A percentile compares a stretch with the other conserved stretches of the same genome.
Conservation (phyloP, 805 yeast species). For the Cyberlindnera americana region DNA sequence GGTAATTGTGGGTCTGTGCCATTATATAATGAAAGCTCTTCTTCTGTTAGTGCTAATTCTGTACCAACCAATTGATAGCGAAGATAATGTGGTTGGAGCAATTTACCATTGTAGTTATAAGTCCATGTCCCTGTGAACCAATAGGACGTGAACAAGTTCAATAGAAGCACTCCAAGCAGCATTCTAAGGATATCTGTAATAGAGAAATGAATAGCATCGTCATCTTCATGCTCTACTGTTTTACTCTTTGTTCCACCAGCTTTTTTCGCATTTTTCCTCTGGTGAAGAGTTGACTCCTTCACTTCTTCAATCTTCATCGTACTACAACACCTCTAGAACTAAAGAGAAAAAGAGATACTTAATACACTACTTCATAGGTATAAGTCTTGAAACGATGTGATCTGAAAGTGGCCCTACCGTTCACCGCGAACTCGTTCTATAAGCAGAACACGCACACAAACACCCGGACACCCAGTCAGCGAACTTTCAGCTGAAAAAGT, state of each 20-base stretch:
- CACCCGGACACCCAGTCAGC: too few relatives aligned
- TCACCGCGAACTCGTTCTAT: too few relatives aligned
- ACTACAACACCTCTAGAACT: too few relatives aligned
- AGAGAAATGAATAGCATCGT: constrained; percentile 7
- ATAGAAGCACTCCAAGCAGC: constrained; percentile 18
- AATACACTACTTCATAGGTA: too few relatives aligned
- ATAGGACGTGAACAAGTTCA: constrained; percentile 15
- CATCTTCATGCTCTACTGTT: background rate
- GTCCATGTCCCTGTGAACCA: constrained; percentile 25
- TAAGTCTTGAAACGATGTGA: too few relatives aligned
- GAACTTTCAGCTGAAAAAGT: too few relatives aligned
- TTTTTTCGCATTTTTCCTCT: background rate
- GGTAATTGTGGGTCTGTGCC: constrained; percentile 43
- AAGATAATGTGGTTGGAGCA: constrained; percentile 35
- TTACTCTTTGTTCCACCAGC: background rate
- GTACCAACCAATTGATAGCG: constrained; percentile 16
- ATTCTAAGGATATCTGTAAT: constrained; percentile 23
- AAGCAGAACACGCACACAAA: too few relatives aligned
- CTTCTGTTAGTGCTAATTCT: constrained; percentile 31
- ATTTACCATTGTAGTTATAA: constrained; percentile 50
- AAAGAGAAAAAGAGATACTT: too few relatives aligned
- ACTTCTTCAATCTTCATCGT: background rate
- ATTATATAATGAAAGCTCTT: constrained; percentile 38
- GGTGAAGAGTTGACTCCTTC: background rate
- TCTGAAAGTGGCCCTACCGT: too few relatives aligned